These are phyloP conservation scores for Nicotiana knightiana DNA, from an alignment of 257 asterid genomes.

Conservation along the genomic window DNA sequence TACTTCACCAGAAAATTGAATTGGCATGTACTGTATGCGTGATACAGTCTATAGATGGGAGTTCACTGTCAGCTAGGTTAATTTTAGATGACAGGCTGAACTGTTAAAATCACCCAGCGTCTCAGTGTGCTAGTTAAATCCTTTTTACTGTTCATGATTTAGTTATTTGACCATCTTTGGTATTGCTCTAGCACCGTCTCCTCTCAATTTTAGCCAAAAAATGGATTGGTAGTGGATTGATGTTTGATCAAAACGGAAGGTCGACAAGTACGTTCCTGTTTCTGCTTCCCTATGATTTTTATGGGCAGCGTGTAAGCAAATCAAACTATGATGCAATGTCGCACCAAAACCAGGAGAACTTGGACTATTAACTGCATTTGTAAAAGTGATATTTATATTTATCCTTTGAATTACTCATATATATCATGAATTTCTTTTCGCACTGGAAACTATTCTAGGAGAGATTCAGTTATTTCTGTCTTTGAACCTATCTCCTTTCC, in stretches of 20 bases:
- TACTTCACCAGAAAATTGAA: not conserved
- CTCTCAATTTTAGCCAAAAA: not conserved
- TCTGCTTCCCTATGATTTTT: not conserved
- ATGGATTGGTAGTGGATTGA: not conserved
- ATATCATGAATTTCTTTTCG: too few relatives aligned
- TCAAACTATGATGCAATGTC: not conserved
- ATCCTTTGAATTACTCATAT: too few relatives aligned
- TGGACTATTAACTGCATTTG: not conserved
- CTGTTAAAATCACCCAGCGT: not conserved
- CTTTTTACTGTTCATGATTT: not conserved
- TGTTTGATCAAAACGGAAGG: not conserved
- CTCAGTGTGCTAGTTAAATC: not conserved
- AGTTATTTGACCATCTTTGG: not conserved
- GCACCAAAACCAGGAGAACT: not conserved
- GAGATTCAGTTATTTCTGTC: not conserved
- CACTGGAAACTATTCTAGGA: too few relatives aligned
- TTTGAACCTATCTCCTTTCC: not conserved
- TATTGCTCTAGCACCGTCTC: not conserved
- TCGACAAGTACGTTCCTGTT: not conserved
- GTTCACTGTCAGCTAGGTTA: not conserved
- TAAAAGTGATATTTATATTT: too few relatives aligned
- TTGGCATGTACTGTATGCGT: not conserved
- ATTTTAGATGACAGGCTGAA: not conserved
- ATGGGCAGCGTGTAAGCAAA: not conserved
- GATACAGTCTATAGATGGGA: not conserved